phyloP scores from a whole-genome alignment of 2,329 filamentous ascomycete species.

The Hypomyces rosellus region DNA sequence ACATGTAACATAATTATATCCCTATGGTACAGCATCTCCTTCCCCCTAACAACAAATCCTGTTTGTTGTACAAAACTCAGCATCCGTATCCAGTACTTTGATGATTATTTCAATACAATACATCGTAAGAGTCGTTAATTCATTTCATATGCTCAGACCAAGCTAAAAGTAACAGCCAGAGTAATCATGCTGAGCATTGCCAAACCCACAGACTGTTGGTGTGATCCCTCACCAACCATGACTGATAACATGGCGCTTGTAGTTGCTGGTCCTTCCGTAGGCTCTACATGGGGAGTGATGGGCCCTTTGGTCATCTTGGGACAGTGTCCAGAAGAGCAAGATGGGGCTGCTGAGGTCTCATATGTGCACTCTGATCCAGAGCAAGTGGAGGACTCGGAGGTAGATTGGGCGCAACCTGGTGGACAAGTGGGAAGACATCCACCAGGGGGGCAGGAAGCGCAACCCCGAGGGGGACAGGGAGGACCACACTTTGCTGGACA shows the following conservation, averaged over 20 bases:
- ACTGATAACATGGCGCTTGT: conserved; percentile 3
- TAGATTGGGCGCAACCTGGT: neutral
- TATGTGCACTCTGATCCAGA: neutral
- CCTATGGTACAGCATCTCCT: too few relatives aligned
- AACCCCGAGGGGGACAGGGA: neutral
- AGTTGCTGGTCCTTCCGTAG: neutral
- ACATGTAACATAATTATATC: too few relatives aligned
- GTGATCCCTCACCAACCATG: conserved; percentile 10
- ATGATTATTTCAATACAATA: too few relatives aligned
- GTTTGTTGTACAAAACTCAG: too few relatives aligned
- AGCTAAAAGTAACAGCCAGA: neutral
- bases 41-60: too few relatives aligned
- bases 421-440: neutral
- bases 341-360: neutral
- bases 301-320: neutral
- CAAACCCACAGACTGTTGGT: neutral
- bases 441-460: neutral
- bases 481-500: conserved; percentile 1
- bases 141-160: neutral
- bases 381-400: neutral
- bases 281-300: neutral
- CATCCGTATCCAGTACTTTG: too few relatives aligned
- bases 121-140: neutral
- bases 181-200: neutral
- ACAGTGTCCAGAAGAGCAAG: conserved; percentile 4